Percentiles rank a stretch among this genome's conserved stretches.
Evolutionary conservation across 768 basidiomycete genomes (phyloP).

Genomic region (Strobilomyces dryophilus): DNA sequence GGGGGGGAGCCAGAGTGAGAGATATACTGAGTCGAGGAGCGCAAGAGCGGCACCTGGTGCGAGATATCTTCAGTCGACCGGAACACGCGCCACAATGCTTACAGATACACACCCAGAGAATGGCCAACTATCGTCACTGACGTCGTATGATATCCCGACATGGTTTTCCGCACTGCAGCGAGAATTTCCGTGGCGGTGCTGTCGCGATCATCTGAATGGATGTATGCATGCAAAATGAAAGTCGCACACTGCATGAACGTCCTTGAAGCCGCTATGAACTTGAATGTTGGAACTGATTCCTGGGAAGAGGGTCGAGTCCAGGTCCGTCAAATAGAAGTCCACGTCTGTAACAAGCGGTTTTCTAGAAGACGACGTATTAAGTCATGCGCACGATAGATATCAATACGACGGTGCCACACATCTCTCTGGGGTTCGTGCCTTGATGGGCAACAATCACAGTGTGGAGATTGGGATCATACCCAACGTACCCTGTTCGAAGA

Average conservation of each 20-base stretch:
- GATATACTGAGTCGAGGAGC: conserved; percentile 38
- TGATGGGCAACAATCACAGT: conserved; percentile 38
- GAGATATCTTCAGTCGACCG: not conserved
- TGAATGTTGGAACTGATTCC: conserved; percentile 39
- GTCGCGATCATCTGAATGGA: not conserved
- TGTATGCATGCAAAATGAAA: not conserved
- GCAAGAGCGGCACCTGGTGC: conserved; percentile 33
- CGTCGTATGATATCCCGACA: conserved; percentile 33
- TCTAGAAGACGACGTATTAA: conserved; percentile 18
- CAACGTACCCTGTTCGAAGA: conserved; percentile 44
- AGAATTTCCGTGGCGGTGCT: conserved; percentile 41
- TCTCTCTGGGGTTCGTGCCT: conserved; percentile 29
- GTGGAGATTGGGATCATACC: conserved; percentile 39
- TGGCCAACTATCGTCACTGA: conserved; percentile 45
- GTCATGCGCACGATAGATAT: not conserved
- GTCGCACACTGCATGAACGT: conserved; percentile 41
- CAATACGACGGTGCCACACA: conserved; percentile 17
- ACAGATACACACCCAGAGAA: conserved; percentile 31
- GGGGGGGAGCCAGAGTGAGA: conserved; percentile 34
- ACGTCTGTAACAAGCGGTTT: conserved; percentile 39
- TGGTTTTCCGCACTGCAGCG: conserved; percentile 40
- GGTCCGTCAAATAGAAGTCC: conserved; percentile 31
- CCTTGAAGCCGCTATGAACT: conserved; percentile 46
- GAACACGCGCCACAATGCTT: not conserved
- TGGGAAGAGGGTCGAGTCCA: conserved; percentile 46